Evolutionary conservation across 1,139 yeast genomes (phyloP).

Genomic region (Debaryomyces fabryi): DNA sequence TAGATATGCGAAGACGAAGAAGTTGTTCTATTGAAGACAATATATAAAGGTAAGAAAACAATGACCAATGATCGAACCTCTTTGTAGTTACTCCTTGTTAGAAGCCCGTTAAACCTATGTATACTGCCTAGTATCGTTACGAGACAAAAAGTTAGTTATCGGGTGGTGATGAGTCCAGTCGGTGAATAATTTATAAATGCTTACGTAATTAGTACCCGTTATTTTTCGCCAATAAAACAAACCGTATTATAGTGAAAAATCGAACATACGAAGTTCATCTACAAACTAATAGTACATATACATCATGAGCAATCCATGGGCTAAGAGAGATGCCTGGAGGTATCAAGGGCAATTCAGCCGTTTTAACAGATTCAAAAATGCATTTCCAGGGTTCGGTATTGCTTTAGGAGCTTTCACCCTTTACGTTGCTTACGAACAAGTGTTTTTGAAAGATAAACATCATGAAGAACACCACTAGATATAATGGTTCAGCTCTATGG

Average conservation of each 20-base stretch:
- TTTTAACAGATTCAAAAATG: slow-evolving; percentile 65
- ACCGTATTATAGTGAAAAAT: slow-evolving; percentile 2
- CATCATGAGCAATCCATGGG: slow-evolving; percentile 49
- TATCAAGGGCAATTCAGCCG: slow-evolving; percentile 81
- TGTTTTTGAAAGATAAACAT: slow-evolving; percentile 36
- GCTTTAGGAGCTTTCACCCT: slow-evolving; percentile 77
- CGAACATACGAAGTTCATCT: not conserved
- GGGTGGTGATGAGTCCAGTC: not conserved
- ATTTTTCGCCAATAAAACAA: slow-evolving; percentile 7
- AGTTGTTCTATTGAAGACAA: not conserved
- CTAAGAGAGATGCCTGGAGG: slow-evolving; percentile 89
- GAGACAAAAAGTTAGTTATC: not conserved
- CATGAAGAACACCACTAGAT: slow-evolving; percentile 34
- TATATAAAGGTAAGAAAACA: too few species aligned
- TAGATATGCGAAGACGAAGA: not conserved
- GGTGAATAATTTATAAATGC: not conserved
- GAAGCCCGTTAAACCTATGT: not conserved
- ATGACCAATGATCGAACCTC: too few species aligned
- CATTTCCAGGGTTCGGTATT: slow-evolving; percentile 84
- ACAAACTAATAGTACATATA: slow-evolving; percentile 1
- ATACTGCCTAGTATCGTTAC: not conserved
- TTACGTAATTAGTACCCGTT: not conserved
- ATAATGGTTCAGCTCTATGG: not conserved
- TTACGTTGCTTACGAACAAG: slow-evolving; percentile 66
- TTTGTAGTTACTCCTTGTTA: not conserved